Percentiles rank a stretch among this genome's conserved stretches.
Evolutionary conservation across 2,329 filamentous ascomycete species (phyloP).

Genomic region (Polytolypa hystricis): DNA sequence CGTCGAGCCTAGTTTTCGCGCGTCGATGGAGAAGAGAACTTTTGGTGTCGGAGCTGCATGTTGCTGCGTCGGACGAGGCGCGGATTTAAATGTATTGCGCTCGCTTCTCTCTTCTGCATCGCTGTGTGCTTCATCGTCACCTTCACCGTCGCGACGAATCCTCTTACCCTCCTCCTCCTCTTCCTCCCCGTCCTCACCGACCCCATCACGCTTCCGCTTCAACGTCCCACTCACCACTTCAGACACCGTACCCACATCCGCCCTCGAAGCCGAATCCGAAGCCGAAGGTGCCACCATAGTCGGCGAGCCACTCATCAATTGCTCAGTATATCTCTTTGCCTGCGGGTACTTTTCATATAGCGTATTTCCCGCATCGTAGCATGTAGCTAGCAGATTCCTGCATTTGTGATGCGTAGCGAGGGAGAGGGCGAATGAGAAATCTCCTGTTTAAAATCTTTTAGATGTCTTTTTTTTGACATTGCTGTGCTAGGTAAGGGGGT

Average conservation of each 20-base stretch:
- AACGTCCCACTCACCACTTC: no score
- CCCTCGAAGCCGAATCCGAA: no score
- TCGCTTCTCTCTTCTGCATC: slow-evolving; percentile 7
- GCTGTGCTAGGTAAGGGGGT: no score
- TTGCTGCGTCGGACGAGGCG: background rate
- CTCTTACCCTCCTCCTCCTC: slow-evolving; percentile 1
- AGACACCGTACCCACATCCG: no score
- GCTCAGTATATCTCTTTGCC: slow-evolving; percentile 47
- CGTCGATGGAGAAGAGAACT: slow-evolving; percentile 34
- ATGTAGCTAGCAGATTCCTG: slow-evolving; percentile 30
- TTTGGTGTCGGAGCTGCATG: slow-evolving; percentile 14
- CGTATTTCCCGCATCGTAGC: slow-evolving; percentile 32
- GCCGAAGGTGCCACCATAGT: background rate
- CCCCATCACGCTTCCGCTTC: slow-evolving; percentile 15
- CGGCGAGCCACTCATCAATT: no score
- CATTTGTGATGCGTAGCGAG: slow-evolving; percentile 32
- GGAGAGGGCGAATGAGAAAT: slow-evolving; percentile 39
- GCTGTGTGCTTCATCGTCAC: slow-evolving; percentile 4
- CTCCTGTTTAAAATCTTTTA: no score
- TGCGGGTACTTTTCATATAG: slow-evolving; percentile 67
- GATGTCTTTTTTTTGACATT: no score
- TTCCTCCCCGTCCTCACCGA: slow-evolving; percentile 1
- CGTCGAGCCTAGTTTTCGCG: slow-evolving; percentile 29
- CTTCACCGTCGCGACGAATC: no score
- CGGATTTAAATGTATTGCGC: background rate